phyloP scores from a whole-genome alignment of 495 filamentous ascomycete genomes.

The Sordaria brevicollis region DNA sequence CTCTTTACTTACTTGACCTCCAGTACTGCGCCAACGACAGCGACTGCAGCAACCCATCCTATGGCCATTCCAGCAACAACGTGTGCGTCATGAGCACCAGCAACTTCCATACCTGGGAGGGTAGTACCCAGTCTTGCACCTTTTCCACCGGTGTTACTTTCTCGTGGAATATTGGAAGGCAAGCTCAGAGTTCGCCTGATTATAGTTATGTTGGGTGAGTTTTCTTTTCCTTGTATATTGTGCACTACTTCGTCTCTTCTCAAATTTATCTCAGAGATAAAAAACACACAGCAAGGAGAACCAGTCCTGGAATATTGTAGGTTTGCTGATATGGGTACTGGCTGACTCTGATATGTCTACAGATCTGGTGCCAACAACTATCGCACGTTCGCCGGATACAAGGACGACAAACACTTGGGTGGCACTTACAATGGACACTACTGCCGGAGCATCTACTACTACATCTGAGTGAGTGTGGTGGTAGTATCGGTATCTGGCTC shows the following conservation, averaged over 20 bases:
- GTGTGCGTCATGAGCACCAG: not conserved
- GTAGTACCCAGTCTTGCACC: not conserved
- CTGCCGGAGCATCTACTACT: conserved; percentile 2
- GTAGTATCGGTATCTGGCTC: not conserved
- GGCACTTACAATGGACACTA: not conserved
- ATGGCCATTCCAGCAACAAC: not conserved
- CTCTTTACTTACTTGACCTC: no score
- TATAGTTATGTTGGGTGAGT: conserved; percentile 5
- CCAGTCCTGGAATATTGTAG: no score
- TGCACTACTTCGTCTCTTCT: no score
- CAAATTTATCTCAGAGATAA: no score
- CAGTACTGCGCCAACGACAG: no score
- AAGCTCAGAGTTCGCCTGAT: conserved; percentile 4
- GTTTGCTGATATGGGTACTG: no score
- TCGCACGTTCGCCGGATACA: conserved; percentile 1
- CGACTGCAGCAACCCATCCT: no score
- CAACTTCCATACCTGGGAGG: conserved; percentile 3
- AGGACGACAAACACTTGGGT: conserved; percentile 3
- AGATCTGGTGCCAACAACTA: conserved; percentile 4
- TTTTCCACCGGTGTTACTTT: conserved; percentile 8
- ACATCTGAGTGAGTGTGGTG: no score
- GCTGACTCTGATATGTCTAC: no score
- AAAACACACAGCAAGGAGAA: no score
- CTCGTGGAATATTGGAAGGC: conserved; percentile 3
- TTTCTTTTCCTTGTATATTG: no score